Percentiles rank a stretch among this genome's conserved stretches.
Conservation (phyloP, 768 basidiomycete genomes). For the Panus rudis region DNA sequence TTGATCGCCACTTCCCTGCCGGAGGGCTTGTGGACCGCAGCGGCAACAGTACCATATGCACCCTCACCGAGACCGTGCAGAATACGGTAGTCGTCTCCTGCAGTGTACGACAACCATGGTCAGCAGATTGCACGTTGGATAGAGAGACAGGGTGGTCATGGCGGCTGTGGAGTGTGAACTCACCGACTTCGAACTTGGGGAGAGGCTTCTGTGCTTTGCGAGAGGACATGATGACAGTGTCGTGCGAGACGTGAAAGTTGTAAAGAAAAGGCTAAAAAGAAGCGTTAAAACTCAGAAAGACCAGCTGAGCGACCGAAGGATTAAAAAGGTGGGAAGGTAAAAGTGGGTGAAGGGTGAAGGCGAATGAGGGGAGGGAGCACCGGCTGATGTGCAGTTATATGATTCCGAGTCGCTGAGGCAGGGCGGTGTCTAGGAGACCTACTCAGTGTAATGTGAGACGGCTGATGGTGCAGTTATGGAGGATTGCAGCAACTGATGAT, state of each 20-base stretch:
- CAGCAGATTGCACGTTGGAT: background rate
- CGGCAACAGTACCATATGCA: constrained; percentile 86
- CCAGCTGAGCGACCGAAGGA: too few species aligned
- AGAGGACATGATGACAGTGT: constrained; percentile 47
- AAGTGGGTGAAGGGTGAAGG: background rate
- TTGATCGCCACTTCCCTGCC: constrained; percentile 90
- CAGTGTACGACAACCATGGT: constrained; percentile 3
- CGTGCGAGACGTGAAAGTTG: too few species aligned
- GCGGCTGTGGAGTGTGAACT: constrained; percentile 3
- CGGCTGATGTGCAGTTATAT: too few species aligned
- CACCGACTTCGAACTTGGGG: constrained; percentile 70
- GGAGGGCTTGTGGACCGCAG: constrained; percentile 78
- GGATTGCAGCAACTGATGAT: too few species aligned
- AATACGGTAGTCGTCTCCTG: constrained; percentile 69
- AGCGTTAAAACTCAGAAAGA: too few species aligned
- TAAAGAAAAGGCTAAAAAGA: constrained; percentile 1
- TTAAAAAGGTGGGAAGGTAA: too few species aligned
- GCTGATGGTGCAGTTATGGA: too few species aligned
- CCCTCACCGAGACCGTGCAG: constrained; percentile 76
- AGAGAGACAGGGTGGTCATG: background rate
- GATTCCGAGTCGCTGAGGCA: too few species aligned
- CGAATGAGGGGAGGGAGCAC: background rate
- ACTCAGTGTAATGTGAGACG: too few species aligned
- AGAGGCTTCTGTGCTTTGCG: constrained; percentile 54
- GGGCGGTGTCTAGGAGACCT: too few species aligned